A percentile compares a stretch with the other conserved stretches of the same genome.
phyloP scores from a whole-genome alignment of 805 yeast genomes.

The Candida montana region DNA sequence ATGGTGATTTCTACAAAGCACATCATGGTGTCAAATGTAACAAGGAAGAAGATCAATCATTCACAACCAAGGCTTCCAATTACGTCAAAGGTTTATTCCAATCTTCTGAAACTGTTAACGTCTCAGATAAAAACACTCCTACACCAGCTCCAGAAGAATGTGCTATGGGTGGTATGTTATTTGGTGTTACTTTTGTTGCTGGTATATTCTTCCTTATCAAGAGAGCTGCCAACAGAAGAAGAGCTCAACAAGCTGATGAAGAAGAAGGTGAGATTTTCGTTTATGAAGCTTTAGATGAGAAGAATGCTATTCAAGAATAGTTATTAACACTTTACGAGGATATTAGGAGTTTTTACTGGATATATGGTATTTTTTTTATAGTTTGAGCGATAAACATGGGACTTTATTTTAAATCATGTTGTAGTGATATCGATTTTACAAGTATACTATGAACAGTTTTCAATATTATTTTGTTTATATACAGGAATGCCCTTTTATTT shows the following conservation, averaged over 20 bases:
- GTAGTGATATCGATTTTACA: too few species aligned
- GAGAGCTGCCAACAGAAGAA: constrained; percentile 3
- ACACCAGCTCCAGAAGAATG: constrained; percentile 1
- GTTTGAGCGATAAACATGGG: too few species aligned
- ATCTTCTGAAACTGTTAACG: background rate
- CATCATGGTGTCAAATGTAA: background rate
- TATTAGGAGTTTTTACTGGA: too few species aligned
- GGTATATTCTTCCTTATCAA: background rate
- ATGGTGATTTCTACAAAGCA: too few species aligned
- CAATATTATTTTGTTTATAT: constrained; percentile 2
- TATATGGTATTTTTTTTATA: too few species aligned
- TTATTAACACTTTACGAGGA: too few species aligned
- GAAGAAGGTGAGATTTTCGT: background rate
- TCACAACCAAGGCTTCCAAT: background rate
- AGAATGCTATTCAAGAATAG: background rate
- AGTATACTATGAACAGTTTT: background rate
- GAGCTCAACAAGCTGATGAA: constrained; percentile 2
- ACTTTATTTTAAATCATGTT: too few species aligned
- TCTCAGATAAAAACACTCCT: background rate
- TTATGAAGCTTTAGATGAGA: constrained; percentile 2
- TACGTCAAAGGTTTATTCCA: background rate
- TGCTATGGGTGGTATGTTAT: constrained; percentile 1
- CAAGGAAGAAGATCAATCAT: background rate
- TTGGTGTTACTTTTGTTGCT: background rate
- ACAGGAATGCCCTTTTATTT: constrained; percentile 6